Conservation (phyloP, 257 asterid genomes). For the Solanum okadae region DNA sequence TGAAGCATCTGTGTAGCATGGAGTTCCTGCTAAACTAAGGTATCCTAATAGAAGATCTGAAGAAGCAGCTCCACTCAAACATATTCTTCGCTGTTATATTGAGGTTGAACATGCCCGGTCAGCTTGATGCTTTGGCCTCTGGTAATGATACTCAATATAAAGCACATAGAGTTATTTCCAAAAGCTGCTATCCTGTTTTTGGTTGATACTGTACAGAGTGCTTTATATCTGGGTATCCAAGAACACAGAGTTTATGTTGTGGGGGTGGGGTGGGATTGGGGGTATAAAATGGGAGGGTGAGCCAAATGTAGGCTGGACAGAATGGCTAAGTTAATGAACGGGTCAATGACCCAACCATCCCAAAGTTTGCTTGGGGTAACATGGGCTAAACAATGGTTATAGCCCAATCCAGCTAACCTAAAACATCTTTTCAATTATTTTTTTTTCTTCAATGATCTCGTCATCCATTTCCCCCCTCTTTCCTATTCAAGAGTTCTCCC, state of each 20-base stretch:
- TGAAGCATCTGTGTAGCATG: neutral
- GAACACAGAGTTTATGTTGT: neutral
- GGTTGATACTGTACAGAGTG: neutral
- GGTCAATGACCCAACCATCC: neutral
- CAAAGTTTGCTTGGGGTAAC: neutral
- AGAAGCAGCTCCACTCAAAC: neutral
- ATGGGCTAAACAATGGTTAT: neutral
- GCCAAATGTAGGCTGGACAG: neutral
- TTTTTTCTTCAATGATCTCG: neutral
- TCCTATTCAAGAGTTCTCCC: neutral
- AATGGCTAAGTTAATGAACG: neutral
- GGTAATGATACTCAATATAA: neutral
- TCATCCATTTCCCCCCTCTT: neutral
- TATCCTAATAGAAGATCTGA: neutral
- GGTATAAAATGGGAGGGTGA: neutral
- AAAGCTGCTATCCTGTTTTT: neutral
- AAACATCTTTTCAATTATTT: neutral
- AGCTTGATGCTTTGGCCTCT: neutral
- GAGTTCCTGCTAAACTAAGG: neutral
- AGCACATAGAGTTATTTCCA: neutral
- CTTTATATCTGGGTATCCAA: neutral
- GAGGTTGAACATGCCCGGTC: neutral
- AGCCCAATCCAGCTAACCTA: neutral
- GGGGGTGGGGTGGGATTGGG: neutral
- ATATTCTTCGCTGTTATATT: neutral